These are phyloP conservation scores for Umbelopsis sp. DNA, from an alignment of 192 early-diverging fungal genomes.

Conservation along the genomic window DNA sequence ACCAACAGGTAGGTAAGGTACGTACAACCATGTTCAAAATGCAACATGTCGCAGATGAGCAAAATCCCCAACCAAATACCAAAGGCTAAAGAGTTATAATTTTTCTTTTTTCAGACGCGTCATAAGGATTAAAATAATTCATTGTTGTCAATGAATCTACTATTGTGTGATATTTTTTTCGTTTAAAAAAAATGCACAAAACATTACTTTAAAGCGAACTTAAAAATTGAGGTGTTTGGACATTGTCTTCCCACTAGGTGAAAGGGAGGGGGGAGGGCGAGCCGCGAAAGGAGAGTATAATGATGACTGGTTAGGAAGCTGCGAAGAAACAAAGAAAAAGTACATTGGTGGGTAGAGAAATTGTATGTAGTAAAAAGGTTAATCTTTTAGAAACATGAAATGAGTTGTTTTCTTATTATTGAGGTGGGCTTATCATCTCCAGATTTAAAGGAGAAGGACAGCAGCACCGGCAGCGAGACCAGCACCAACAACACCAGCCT, in stretches of 20 bases:
- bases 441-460: conserved; percentile 21
- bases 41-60: too few species aligned
- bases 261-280: not conserved
- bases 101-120: too few species aligned
- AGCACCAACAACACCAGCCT: conserved; percentile 28
- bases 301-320: not conserved
- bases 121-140: not conserved
- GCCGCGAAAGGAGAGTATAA: too few species aligned
- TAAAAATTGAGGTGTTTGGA: not conserved
- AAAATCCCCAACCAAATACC: too few species aligned
- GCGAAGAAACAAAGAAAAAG: conserved; percentile 2
- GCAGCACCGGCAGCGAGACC: conserved; percentile 27
- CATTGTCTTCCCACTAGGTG: not conserved
- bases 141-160: not conserved
- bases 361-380: conserved; percentile 12
- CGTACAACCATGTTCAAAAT: too few species aligned
- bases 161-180: not conserved
- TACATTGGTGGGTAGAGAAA: not conserved
- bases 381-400: not conserved
- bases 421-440: not conserved
- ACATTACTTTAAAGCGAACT: not conserved
- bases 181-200: not conserved
- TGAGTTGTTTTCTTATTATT: not conserved
- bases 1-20: too few species aligned
- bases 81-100: too few species aligned